phyloP scores from a whole-genome alignment of 1,284 basidiomycete species.

The Wolfiporia cocos region DNA sequence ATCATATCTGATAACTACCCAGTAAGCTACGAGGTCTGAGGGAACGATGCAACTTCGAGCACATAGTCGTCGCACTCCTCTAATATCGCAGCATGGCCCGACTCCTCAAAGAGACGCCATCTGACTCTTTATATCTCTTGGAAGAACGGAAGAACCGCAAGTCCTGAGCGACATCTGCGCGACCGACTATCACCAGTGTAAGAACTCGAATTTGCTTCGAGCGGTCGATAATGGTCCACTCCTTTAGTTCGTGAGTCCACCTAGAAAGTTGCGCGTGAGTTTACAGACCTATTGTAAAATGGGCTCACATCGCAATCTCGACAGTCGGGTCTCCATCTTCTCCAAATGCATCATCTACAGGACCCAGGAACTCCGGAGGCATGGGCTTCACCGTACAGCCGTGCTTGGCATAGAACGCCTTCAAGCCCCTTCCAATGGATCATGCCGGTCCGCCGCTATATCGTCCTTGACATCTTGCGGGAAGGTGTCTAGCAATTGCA shows the following conservation, averaged over 20 bases:
- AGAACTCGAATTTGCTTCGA: slow-evolving; percentile 22
- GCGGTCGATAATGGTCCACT: slow-evolving; percentile 24
- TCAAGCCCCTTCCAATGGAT: slow-evolving; percentile 20
- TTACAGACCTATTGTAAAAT: no score
- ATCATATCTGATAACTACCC: no score
- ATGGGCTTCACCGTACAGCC: slow-evolving; percentile 18
- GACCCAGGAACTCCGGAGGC: slow-evolving; percentile 13
- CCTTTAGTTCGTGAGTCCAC: slow-evolving; percentile 13
- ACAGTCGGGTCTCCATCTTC: slow-evolving; percentile 17
- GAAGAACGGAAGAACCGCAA: slow-evolving; percentile 21
- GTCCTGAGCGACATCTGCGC: slow-evolving; percentile 22
- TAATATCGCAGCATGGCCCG: slow-evolving; percentile 23
- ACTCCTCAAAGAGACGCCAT: slow-evolving; percentile 23
- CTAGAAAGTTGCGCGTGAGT: no score
- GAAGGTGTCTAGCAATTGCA: slow-evolving; percentile 13
- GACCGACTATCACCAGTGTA: slow-evolving; percentile 26
- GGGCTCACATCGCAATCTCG: slow-evolving; percentile 12
- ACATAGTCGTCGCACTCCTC: slow-evolving; percentile 25
- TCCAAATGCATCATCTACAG: slow-evolving; percentile 8
- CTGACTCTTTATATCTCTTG: slow-evolving; percentile 19
- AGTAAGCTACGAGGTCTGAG: no score
- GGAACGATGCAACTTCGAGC: no score
- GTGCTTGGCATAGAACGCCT: slow-evolving; percentile 18
- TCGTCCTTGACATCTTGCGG: slow-evolving; percentile 21
- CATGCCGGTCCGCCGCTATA: slow-evolving; percentile 18